Conservation (phyloP, 176 grass and related monocot genomes). For the Chrysopogon serrulatus region DNA sequence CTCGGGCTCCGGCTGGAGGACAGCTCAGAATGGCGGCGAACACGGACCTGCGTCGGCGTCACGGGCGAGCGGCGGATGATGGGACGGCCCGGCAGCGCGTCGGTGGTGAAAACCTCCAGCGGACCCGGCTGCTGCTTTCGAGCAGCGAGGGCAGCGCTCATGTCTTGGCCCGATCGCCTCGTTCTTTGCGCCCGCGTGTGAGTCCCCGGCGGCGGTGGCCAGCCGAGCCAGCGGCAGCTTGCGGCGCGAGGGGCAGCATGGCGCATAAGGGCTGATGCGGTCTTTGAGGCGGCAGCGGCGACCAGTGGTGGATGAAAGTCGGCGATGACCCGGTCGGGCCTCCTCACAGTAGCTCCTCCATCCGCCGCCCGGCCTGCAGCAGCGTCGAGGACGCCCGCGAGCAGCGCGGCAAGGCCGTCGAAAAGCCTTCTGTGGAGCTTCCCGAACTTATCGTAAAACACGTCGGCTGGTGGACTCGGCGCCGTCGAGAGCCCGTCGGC, state of each 20-base stretch:
- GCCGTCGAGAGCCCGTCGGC: conserved; percentile 6
- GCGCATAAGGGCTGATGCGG: not conserved
- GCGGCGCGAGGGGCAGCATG: not conserved
- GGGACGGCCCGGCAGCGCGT: not conserved
- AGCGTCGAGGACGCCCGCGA: not conserved
- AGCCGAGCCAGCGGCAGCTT: not conserved
- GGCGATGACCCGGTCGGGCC: not conserved
- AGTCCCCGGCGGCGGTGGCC: no score
- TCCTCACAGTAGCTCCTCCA: not conserved
- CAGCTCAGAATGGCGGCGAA: conserved; percentile 34
- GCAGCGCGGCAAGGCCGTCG: conserved; percentile 24
- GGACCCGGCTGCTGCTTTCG: conserved; percentile 9
- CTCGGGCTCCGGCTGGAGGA: conserved; percentile 25
- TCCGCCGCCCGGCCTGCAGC: not conserved
- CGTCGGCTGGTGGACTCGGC: conserved; percentile 42
- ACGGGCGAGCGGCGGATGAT: not conserved
- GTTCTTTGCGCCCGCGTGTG: not conserved
- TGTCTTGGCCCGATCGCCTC: not conserved
- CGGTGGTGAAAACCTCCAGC: not conserved
- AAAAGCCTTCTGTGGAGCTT: conserved; percentile 34
- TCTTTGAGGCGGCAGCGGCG: not conserved
- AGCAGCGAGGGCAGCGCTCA: not conserved
- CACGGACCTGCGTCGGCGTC: not conserved
- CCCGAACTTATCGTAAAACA: not conserved
- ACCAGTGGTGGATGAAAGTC: not conserved